Percentiles rank a stretch among this genome's conserved stretches.
Evolutionary conservation across 495 filamentous ascomycete genomes (phyloP).

Genomic region (Hypoxylon crocopeplum): DNA sequence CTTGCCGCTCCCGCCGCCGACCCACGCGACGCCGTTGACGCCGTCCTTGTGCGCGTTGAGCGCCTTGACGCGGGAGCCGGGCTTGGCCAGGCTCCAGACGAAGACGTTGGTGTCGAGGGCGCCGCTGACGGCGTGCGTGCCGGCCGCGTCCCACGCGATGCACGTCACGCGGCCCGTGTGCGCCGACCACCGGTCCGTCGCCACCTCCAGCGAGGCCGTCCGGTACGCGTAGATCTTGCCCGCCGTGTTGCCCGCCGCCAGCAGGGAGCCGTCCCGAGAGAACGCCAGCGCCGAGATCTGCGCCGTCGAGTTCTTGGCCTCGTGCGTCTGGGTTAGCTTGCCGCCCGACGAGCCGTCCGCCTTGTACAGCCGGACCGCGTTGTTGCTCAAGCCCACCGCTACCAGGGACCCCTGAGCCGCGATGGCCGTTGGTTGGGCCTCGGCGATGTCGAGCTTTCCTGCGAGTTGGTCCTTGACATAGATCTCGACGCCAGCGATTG

Average conservation of each 20-base stretch:
- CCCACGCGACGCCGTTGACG: slow-evolving; percentile 87
- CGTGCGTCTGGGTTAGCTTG: slow-evolving; percentile 50
- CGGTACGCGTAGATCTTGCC: slow-evolving; percentile 85
- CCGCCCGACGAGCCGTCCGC: slow-evolving; percentile 57
- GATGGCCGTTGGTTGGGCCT: slow-evolving; percentile 70
- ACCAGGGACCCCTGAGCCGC: slow-evolving; percentile 68
- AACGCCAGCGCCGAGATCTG: slow-evolving; percentile 76
- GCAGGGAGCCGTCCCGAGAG: slow-evolving; percentile 70
- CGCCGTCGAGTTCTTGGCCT: slow-evolving; percentile 60
- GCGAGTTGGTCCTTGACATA: slow-evolving; percentile 65
- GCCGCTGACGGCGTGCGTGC: slow-evolving; percentile 81
- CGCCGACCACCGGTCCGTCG: slow-evolving; percentile 84
- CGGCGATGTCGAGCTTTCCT: slow-evolving; percentile 50
- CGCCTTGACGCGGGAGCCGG: slow-evolving; percentile 78
- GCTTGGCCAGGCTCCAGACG: slow-evolving; percentile 87
- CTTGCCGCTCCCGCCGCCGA: slow-evolving; percentile 67
- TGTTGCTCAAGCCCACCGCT: slow-evolving; percentile 79
- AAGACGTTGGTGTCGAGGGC: slow-evolving; percentile 88
- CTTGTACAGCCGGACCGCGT: slow-evolving; percentile 73
- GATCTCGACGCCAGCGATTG: slow-evolving; percentile 67
- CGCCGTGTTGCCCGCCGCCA: slow-evolving; percentile 82
- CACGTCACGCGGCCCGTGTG: slow-evolving; percentile 87
- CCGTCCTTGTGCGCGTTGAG: slow-evolving; percentile 93
- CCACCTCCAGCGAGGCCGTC: slow-evolving; percentile 63
- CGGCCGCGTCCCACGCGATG: slow-evolving; percentile 80